Evolutionary conservation across 2,329 filamentous ascomycete genomes (phyloP).

Genomic region (Aspergillus udagawae): DNA sequence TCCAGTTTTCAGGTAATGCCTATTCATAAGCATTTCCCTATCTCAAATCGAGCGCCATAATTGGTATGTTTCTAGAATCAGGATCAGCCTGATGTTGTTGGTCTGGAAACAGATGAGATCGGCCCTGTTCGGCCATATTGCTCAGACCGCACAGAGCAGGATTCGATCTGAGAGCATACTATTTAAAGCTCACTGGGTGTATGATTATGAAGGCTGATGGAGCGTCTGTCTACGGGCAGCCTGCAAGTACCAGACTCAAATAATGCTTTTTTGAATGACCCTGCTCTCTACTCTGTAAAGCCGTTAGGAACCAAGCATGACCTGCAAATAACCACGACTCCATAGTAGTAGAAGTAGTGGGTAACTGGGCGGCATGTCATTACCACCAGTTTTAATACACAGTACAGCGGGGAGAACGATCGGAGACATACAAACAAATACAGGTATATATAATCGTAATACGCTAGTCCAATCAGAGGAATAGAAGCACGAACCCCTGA

Average conservation of each 20-base stretch:
- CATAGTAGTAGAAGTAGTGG: too few relatives aligned
- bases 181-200: not conserved
- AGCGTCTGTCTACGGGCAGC: not conserved
- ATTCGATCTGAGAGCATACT: not conserved
- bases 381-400: not conserved
- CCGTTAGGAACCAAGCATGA: not conserved
- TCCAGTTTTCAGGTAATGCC: not conserved
- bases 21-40: not conserved
- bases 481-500: constrained; percentile 18
- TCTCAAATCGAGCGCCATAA: not conserved
- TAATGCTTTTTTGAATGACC: not conserved
- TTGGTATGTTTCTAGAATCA: not conserved
- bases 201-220: too few relatives aligned
- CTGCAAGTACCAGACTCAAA: not conserved
- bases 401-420: not conserved
- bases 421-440: not conserved
- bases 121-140: too few relatives aligned
- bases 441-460: not conserved
- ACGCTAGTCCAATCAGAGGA: constrained; percentile 4
- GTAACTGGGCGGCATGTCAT: not conserved
- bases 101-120: not conserved
- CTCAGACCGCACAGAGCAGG: not conserved
- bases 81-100: too few relatives aligned
- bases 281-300: not conserved
- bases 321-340: too few relatives aligned